These are phyloP conservation scores for Colletotrichum noveboracense DNA, from an alignment of 2,329 filamentous ascomycete species.

Conservation along the genomic window DNA sequence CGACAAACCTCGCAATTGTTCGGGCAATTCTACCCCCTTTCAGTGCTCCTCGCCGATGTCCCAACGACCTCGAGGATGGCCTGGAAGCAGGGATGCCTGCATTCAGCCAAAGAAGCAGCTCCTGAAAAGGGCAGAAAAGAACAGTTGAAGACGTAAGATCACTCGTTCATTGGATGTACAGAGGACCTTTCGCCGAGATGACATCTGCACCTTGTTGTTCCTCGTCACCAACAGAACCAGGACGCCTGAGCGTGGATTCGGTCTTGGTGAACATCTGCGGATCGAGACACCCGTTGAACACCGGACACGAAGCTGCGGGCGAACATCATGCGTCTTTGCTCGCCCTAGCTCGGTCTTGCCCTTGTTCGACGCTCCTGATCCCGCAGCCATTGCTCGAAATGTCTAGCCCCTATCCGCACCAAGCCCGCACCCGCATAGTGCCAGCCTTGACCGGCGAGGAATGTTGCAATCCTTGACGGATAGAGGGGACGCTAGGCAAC, in stretches of 20 bases:
- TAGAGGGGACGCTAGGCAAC: not conserved
- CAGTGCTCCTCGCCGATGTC: not conserved
- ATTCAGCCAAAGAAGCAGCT: not conserved
- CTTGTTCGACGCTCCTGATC: not conserved
- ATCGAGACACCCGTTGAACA: slow-evolving; percentile 11
- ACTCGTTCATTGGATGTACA: not conserved
- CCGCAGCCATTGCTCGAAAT: not conserved
- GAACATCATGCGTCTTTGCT: not conserved
- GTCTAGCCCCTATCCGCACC: not conserved
- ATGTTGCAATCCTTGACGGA: not conserved
- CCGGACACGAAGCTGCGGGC: not conserved
- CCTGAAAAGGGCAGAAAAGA: not conserved
- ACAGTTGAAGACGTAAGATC: not conserved
- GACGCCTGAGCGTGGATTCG: not conserved
- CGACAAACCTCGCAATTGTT: not conserved
- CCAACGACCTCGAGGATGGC: not conserved
- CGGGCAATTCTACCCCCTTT: not conserved
- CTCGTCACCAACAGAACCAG: slow-evolving; percentile 19
- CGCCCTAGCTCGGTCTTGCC: not conserved
- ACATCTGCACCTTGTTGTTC: slow-evolving; percentile 17
- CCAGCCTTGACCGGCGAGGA: not conserved
- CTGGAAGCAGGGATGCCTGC: not conserved
- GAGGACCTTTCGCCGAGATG: slow-evolving; percentile 8
- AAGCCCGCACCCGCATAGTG: not conserved
- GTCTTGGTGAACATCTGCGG: slow-evolving; percentile 1